Conservation (phyloP, 2,329 filamentous ascomycete species). For the Drechslerella dactyloides region DNA sequence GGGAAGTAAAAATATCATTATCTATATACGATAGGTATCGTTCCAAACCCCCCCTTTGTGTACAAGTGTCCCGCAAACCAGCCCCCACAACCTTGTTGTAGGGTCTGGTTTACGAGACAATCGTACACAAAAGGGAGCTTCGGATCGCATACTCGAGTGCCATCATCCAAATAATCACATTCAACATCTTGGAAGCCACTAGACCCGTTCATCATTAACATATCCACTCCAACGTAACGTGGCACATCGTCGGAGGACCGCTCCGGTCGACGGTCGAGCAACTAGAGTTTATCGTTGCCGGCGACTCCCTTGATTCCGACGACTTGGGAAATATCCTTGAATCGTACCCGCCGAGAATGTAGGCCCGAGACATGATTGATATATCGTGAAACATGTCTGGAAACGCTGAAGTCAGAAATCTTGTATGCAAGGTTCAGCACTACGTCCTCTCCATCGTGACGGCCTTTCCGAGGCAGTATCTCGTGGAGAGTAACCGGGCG, state of each 20-base stretch:
- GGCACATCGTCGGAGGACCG: slow-evolving; percentile 25
- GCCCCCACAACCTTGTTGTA: slow-evolving; percentile 9
- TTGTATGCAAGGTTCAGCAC: no score
- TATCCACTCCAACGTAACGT: slow-evolving; percentile 12
- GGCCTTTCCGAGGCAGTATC: slow-evolving; percentile 38
- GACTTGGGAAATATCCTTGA: slow-evolving; percentile 38
- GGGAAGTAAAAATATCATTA: no score
- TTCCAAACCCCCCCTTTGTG: background rate
- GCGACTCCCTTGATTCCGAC: slow-evolving; percentile 26
- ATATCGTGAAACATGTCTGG: slow-evolving; percentile 39
- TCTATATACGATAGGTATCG: no score
- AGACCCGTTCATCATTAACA: slow-evolving; percentile 30
- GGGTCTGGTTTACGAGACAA: slow-evolving; percentile 10
- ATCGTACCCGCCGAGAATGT: slow-evolving; percentile 16
- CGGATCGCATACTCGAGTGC: background rate
- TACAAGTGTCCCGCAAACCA: slow-evolving; percentile 6
- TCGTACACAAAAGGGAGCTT: background rate
- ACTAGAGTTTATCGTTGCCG: slow-evolving; percentile 20
- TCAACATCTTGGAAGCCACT: no score
- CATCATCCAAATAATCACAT: background rate
- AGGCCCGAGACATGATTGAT: slow-evolving; percentile 25
- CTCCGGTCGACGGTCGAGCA: no score
- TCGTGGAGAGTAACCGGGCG: slow-evolving; percentile 24
- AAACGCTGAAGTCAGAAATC: slow-evolving; percentile 34
- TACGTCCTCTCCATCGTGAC: slow-evolving; percentile 26